Evolutionary conservation across 2,329 filamentous ascomycete genomes (phyloP).

Genomic region (Pseudohalonectria lignicola): DNA sequence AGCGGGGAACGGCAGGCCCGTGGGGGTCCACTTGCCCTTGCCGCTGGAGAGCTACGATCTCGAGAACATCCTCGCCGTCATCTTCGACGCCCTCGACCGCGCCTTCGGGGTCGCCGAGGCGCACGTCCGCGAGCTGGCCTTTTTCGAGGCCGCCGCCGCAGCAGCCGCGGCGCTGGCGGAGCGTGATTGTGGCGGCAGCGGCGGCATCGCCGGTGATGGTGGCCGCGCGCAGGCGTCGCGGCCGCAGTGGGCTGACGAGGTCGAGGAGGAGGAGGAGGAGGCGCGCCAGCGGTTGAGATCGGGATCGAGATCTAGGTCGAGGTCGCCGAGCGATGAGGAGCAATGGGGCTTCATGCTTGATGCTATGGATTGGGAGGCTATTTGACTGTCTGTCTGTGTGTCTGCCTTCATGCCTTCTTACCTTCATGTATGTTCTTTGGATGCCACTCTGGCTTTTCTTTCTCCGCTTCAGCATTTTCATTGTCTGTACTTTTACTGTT

Average conservation of each 20-base stretch:
- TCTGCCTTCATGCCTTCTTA: no score
- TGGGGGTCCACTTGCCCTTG: conserved; percentile 10
- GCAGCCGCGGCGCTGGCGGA: conserved; percentile 4
- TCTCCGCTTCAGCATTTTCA: not conserved
- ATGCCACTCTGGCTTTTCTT: no score
- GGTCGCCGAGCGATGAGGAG: conserved; percentile 19
- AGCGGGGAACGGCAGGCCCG: conserved; percentile 4
- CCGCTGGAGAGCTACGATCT: conserved; percentile 51
- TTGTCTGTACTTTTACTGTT: not conserved
- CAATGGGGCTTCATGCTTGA: conserved; percentile 48
- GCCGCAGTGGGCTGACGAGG: conserved; percentile 6
- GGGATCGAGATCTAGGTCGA: no score
- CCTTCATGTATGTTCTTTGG: not conserved
- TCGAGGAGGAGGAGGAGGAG: no score
- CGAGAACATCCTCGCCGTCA: conserved; percentile 42
- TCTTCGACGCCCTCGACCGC: conserved; percentile 48
- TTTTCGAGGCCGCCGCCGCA: conserved; percentile 3
- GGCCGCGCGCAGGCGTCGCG: not conserved
- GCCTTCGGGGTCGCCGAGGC: conserved; percentile 40
- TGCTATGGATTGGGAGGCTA: conserved; percentile 47
- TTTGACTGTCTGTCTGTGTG: conserved; percentile 9
- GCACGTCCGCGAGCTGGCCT: conserved; percentile 22
- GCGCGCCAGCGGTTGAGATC: no score
- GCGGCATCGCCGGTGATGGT: no score
- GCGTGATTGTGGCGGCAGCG: no score